Percentiles rank a stretch among this genome's conserved stretches.
These are phyloP conservation scores for Sparassis latifolia DNA, from an alignment of 1,284 basidiomycete genomes.

Conservation along the genomic window DNA sequence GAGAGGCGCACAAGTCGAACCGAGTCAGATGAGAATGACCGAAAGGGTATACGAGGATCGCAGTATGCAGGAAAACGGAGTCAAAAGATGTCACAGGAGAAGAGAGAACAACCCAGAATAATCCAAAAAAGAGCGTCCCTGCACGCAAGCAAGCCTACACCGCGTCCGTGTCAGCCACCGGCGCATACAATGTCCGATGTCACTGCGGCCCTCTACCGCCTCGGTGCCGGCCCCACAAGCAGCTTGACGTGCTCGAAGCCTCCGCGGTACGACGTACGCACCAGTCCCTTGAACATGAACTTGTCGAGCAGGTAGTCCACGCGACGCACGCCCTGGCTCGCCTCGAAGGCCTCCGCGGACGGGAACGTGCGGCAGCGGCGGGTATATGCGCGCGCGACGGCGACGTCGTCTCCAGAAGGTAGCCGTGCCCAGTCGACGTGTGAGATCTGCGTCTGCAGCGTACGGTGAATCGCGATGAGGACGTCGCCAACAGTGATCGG, in stretches of 20 bases:
- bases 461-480: constrained; percentile 43
- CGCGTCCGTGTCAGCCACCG: too few species aligned
- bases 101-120: too few species aligned
- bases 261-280: constrained; percentile 30
- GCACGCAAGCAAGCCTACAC: too few species aligned
- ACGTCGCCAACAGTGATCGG: constrained; percentile 57
- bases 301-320: constrained; percentile 49
- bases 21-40: too few species aligned
- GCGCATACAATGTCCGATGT: too few species aligned
- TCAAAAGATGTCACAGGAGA: too few species aligned
- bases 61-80: too few species aligned
- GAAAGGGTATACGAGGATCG: too few species aligned
- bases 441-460: constrained; percentile 45
- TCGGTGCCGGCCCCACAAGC: constrained; percentile 19
- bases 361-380: constrained; percentile 41
- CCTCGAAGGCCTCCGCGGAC: constrained; percentile 33
- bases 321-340: constrained; percentile 36
- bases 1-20: too few species aligned
- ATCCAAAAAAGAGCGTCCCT: too few species aligned
- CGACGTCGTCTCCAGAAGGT: constrained; percentile 31
- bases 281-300: constrained; percentile 49
- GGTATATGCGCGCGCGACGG: constrained; percentile 49
- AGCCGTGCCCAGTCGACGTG: constrained; percentile 52
- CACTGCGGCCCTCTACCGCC: too few species aligned
- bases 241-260: constrained; percentile 35